phyloP scores from a whole-genome alignment of 306 rosid genomes.

The Begonia fuchsioides region DNA sequence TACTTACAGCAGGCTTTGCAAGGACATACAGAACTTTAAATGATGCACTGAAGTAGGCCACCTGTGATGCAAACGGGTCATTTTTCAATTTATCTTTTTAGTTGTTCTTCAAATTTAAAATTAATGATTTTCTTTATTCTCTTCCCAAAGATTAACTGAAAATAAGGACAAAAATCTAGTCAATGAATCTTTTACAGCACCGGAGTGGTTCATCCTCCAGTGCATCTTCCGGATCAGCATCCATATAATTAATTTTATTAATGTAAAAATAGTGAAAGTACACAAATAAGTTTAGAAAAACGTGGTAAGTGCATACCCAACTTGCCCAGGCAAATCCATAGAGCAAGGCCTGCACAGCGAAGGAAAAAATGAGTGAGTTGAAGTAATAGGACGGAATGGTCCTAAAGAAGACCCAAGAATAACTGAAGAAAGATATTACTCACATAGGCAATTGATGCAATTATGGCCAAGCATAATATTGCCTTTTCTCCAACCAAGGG shows the following conservation, averaged over 20 bases:
- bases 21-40: constrained; percentile 51
- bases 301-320: constrained; percentile 32
- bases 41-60: constrained; percentile 61
- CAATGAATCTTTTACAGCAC: too few relatives aligned
- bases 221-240: too few relatives aligned
- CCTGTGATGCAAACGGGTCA: constrained; percentile 26
- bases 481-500: constrained; percentile 74
- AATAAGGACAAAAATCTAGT: too few relatives aligned
- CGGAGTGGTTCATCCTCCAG: too few relatives aligned
- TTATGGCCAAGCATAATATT: constrained; percentile 52
- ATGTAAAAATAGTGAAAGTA: too few relatives aligned
- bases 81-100: too few relatives aligned
- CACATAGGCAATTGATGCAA: constrained; percentile 76
- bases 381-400: background rate
- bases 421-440: constrained; percentile 10
- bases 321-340: constrained; percentile 89
- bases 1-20: constrained; percentile 64
- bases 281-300: too few relatives aligned
- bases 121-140: too few relatives aligned
- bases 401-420: background rate
- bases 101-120: too few relatives aligned
- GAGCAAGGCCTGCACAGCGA: constrained; percentile 43
- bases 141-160: too few relatives aligned
- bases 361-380: background rate
- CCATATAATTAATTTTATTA: too few relatives aligned